These are phyloP conservation scores for Aspergillus proliferans DNA, from an alignment of 2,329 filamentous ascomycete species.

Conservation along the genomic window DNA sequence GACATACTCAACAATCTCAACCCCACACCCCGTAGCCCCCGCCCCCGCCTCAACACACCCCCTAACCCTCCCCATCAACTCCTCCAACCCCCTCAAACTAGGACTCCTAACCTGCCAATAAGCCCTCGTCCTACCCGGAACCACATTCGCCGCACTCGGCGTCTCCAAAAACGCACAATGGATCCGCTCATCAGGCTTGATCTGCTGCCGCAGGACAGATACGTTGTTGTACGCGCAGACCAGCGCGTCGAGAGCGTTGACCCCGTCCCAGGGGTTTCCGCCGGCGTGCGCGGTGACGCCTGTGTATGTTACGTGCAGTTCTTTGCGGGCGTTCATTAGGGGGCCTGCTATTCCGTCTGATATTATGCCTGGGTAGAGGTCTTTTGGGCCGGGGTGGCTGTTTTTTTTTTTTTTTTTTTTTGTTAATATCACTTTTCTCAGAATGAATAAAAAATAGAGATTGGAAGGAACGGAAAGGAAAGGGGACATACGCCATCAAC, in stretches of 20 bases:
- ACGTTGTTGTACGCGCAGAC: constrained; percentile 43
- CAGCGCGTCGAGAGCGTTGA: constrained; percentile 55
- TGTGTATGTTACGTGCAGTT: constrained; percentile 35
- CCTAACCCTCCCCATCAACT: constrained; percentile 21
- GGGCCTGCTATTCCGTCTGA: constrained; percentile 21
- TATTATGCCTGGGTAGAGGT: constrained; percentile 17
- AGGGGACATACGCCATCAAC: constrained; percentile 36
- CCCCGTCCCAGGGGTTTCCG: constrained; percentile 53
- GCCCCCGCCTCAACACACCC: constrained; percentile 33
- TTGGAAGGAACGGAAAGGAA: no score
- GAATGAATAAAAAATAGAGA: no score
- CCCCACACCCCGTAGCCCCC: constrained; percentile 29
- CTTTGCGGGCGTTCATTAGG: constrained; percentile 28
- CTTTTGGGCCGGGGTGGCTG: constrained; percentile 12
- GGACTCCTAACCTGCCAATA: constrained; percentile 43
- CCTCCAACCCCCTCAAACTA: constrained; percentile 36
- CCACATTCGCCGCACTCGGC: constrained; percentile 52
- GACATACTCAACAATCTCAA: constrained; percentile 26
- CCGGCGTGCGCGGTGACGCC: constrained; percentile 54
- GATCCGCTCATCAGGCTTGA: constrained; percentile 48
- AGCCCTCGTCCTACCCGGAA: constrained; percentile 46
- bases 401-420: no score
- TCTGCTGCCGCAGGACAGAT: constrained; percentile 51
- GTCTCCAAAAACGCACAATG: constrained; percentile 51
- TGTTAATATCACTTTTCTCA: no score